Evolutionary conservation across 805 yeast genomes (phyloP), one percentile per base, ranked within the genome.

Genomic region (Starmerella potacharoeniae): DNA sequence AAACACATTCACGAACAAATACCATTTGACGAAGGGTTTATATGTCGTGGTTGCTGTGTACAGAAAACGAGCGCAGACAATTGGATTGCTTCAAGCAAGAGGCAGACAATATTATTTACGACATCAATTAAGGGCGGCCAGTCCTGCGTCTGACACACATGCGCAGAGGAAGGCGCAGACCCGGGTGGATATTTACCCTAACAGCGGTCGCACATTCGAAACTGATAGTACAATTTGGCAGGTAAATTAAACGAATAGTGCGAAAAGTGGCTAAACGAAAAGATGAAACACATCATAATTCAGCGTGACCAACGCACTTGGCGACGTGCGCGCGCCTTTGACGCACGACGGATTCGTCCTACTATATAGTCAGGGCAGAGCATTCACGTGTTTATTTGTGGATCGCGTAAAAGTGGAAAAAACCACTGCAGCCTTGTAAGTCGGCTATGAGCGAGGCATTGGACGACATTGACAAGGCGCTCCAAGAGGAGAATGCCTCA

Each of bases 381-480:
- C 2, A 17, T 44, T 44, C 48, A 44, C 48, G 48, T 44, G 48
- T 33, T 53, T 35, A 2, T 30, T 53, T 28, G 50, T 22, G 17
- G 52, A 6, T 46, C 8, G 46, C 22, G 39, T 45, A 39, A 45
- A 17, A 35, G 17, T 16, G 31, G 39, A 45, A 30, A 44, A 35
- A 33, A 16, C 17, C 39, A 10, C 14, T 35, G 45, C 43, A 44
- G 48, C 16, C 30, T 14, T 13, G 37, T 31, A 6, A 11, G 14
- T 33, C 36, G 22, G 36, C n/a, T 11, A 37, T 49, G 36, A 5
- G 13, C 10, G 36, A 49, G 8, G 45, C 10, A n/a, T 44, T 48
- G 56, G 52, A 53, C 40, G 52, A 53, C 33, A 30, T 53, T n/a
- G 57, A 54, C 56, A 35, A 22, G 13, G 56, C 56, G 22, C 31